phyloP scores from a whole-genome alignment of 306 rosid genomes.

The Inga oerstediana region DNA sequence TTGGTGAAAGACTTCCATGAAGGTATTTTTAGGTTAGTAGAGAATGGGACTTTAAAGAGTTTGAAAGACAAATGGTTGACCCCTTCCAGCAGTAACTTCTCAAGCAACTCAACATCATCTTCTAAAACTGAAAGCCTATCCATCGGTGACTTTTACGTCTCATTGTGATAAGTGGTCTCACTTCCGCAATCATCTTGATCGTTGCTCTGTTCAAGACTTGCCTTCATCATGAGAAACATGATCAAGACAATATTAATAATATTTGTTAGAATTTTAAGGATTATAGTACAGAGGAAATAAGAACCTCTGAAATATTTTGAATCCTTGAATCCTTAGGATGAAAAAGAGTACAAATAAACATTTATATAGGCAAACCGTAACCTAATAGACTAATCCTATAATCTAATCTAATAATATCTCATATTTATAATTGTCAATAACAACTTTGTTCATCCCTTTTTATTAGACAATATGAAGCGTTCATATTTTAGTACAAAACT shows the following conservation, averaged over 20 bases:
- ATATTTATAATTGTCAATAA: no score
- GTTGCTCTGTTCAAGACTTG: constrained; percentile 7
- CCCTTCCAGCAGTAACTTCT: constrained; percentile 33
- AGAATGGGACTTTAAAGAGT: constrained; percentile 41
- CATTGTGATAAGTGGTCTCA: constrained; percentile 43
- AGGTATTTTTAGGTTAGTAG: constrained; percentile 49
- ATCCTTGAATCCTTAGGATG: no score
- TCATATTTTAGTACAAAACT: no score
- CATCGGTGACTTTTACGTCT: constrained; percentile 47
- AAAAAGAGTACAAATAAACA: no score
- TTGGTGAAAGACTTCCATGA: constrained; percentile 59
- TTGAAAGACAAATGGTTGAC: constrained; percentile 46
- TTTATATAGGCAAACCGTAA: no score
- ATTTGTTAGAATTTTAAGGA: no score
- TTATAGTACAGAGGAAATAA: no score
- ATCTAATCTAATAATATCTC: no score
- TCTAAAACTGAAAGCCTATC: constrained; percentile 38
- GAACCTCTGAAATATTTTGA: no score
- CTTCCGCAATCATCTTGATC: constrained; percentile 45
- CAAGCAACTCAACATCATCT: constrained; percentile 22
- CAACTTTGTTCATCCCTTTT: no score
- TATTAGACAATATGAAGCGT: no score
- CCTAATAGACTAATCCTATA: no score
- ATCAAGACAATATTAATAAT: not conserved
- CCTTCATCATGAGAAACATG: not conserved